Evolutionary conservation across 1,284 basidiomycete genomes (phyloP), one percentile per base, ranked within the genome.

Genomic region (Heterobasidion occidentale): DNA sequence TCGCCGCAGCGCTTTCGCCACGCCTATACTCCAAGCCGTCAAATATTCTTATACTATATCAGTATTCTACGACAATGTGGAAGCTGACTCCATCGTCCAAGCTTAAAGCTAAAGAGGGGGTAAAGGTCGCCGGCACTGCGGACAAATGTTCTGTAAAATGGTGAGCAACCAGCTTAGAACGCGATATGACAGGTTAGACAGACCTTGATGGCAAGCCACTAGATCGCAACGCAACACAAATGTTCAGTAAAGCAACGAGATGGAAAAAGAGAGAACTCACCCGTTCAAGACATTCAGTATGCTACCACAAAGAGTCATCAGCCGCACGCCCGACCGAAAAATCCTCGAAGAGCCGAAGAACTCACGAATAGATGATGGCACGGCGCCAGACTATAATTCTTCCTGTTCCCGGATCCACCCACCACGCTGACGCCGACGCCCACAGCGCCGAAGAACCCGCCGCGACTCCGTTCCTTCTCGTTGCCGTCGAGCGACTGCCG

Each of bases 191-290:
- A 9, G 33, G 27, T 19, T 11, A 14, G 2, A 19, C 35, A 3
- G 15, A 90, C 89, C 80, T 94, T 94, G 71, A 94, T 90, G 46
- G 88, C 87, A 62, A 94, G 79, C 92, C 92, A 95, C 83, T 90
- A 67, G 8, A 55, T 17, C 53, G 49, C 45, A 51, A 36, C 59
- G 48, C 55, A 46, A 53, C 46, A 60, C 57, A 36, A 11, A 35
- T 33, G 33, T 36, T 12, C 52, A 65, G 61, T 55, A 7, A 35
- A 56, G 51, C 60, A 34, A 34, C 8, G 15, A 44, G 27, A 52
- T 38, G 46, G 20, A n/a, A n/a, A n/a, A n/a, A n/a, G n/a, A n/a
- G 52, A 67, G n/a, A 35, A 67, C 71, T 53, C 56, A 86, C 84
- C 69, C 79, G 78, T 67, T 91, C 88, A 35, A 95, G 74, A 73